phyloP scores from a whole-genome alignment of 2,329 filamentous ascomycete genomes.

The Sclerotinia borealis region DNA sequence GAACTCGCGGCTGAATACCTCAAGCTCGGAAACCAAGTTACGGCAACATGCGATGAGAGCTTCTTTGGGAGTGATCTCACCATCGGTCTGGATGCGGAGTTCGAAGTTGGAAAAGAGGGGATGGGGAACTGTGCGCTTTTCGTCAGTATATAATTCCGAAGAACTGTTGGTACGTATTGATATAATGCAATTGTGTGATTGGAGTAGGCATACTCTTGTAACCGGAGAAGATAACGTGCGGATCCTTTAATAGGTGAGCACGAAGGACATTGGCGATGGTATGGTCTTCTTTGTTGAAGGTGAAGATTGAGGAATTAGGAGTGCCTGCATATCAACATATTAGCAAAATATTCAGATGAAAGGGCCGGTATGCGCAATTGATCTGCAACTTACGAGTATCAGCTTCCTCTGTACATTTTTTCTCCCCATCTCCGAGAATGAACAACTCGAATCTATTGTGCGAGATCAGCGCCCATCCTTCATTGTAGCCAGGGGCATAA shows the following conservation, averaged over 20 bases:
- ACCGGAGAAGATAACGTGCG: slow-evolving; percentile 80
- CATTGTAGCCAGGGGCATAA: neutral
- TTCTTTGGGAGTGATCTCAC: slow-evolving; percentile 80
- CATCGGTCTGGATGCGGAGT: slow-evolving; percentile 88
- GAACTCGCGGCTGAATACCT: slow-evolving; percentile 77
- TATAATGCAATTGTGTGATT: slow-evolving; percentile 20
- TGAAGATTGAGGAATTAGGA: slow-evolving; percentile 91
- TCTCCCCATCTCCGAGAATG: slow-evolving; percentile 78
- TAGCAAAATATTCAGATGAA: neutral
- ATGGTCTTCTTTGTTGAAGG: slow-evolving; percentile 94
- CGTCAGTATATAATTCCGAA: neutral
- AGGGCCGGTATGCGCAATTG: neutral
- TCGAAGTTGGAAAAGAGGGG: slow-evolving; percentile 48
- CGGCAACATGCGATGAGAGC: slow-evolving; percentile 76
- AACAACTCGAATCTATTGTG: slow-evolving; percentile 80
- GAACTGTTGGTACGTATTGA: neutral
- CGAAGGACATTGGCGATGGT: slow-evolving; percentile 87
- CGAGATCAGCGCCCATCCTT: neutral
- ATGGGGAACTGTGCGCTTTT: slow-evolving; percentile 32
- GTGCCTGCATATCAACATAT: slow-evolving; percentile 54
- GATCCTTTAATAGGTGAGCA: slow-evolving; percentile 76
- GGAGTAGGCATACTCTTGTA: slow-evolving; percentile 66
- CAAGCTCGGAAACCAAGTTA: slow-evolving; percentile 75
- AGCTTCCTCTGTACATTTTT: slow-evolving; percentile 83
- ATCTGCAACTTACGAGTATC: slow-evolving; percentile 69